phyloP scores from a whole-genome alignment of 148 eudicot species.

The Chenopodium formosanum region DNA sequence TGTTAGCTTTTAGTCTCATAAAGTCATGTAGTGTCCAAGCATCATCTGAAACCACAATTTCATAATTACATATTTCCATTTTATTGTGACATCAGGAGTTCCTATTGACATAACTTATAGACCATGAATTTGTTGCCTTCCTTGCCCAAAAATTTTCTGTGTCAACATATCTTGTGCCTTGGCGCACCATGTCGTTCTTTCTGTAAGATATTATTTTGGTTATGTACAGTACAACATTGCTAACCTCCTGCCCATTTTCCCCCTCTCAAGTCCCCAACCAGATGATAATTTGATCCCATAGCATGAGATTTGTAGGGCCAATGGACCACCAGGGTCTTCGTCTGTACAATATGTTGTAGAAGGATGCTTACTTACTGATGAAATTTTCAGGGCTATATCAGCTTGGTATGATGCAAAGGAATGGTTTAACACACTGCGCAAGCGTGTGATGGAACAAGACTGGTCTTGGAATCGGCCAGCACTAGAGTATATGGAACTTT shows the following conservation, averaged over 20 bases:
- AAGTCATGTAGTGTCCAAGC: not conserved
- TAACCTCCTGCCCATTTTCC: no score
- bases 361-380: not conserved
- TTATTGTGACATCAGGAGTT: not conserved
- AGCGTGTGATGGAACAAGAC: constrained; percentile 93
- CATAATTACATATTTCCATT: no score
- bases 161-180: not conserved
- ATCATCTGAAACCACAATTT: not conserved
- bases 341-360: not conserved
- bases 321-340: not conserved
- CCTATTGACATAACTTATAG: not conserved
- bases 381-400: constrained; percentile 65
- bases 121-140: not conserved
- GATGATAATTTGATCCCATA: not conserved
- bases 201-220: not conserved
- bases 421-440: constrained; percentile 74
- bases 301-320: not conserved
- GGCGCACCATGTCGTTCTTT: not conserved
- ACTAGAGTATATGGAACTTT: constrained; percentile 89
- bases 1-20: not conserved
- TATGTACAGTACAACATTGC: not conserved
- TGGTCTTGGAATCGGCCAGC: constrained; percentile 99
- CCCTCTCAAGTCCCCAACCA: no score
- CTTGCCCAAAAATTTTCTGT: not conserved
- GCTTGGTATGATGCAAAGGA: constrained; percentile 78